A percentile compares a stretch with the other conserved stretches of the same genome.
Evolutionary conservation across 257 asterid genomes (phyloP).

Genomic region (Jasminum sambac): DNA sequence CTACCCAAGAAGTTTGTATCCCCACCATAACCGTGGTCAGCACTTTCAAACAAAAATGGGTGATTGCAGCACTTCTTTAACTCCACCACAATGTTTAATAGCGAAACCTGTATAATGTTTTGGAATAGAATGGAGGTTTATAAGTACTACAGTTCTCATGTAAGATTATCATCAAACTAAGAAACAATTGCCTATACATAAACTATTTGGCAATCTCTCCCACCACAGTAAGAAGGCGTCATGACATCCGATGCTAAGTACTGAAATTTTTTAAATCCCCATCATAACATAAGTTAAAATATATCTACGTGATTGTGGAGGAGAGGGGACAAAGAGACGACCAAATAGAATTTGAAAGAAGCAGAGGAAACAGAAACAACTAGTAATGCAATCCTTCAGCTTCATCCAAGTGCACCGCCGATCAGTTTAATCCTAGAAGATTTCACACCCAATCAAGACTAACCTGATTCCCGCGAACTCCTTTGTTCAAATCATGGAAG

Average conservation of each 20-base stretch:
- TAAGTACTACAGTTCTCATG: constrained; percentile 13
- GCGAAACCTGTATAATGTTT: constrained; percentile 80
- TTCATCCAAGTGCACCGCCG: constrained; percentile 3
- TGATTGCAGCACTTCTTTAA: constrained; percentile 99
- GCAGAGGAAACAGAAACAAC: constrained; percentile 1
- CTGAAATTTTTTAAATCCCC: constrained; percentile 9
- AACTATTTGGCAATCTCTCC: constrained; percentile 16
- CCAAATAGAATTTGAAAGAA: constrained; percentile 17
- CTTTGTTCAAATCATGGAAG: constrained; percentile 95
- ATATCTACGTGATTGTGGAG: not conserved
- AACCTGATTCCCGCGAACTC: constrained; percentile 99
- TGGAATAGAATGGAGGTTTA: constrained; percentile 14
- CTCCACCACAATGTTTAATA: constrained; percentile 96
- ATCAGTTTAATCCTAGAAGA: constrained; percentile 21
- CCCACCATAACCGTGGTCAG: constrained; percentile 99
- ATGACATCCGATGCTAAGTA: not conserved
- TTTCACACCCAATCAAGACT: constrained; percentile 22
- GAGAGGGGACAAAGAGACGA: constrained; percentile 12
- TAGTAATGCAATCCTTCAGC: not conserved
- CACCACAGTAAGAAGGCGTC: not conserved
- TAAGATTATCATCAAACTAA: constrained; percentile 3
- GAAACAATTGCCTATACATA: constrained; percentile 7
- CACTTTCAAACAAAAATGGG: constrained; percentile 98
- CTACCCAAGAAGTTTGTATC: constrained; percentile 79
- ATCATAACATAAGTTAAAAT: not conserved